Evolutionary conservation across 225 moss, liverwort and hornwort species (phyloP).

Genomic region (Neckera pumila): DNA sequence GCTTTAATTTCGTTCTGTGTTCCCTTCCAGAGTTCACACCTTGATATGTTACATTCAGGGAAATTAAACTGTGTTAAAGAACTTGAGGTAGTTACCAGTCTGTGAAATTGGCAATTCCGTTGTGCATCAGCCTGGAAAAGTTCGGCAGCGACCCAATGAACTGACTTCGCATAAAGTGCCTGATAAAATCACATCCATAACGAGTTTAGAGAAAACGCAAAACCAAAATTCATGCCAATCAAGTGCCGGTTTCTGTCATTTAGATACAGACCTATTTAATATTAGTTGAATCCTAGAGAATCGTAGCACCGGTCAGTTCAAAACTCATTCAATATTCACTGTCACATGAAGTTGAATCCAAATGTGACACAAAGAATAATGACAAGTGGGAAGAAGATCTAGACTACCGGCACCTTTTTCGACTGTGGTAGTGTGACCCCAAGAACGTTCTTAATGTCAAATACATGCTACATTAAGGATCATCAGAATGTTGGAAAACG

Average conservation of each 20-base stretch:
- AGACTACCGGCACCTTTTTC: neutral
- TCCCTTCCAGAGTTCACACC: neutral
- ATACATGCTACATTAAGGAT: neutral
- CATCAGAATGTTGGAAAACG: neutral
- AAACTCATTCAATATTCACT: neutral
- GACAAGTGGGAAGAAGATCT: neutral
- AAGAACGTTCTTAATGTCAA: neutral
- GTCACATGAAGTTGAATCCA: neutral
- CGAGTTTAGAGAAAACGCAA: neutral
- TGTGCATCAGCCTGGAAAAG: slow-evolving; percentile 26
- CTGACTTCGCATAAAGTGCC: slow-evolving; percentile 35
- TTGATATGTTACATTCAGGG: neutral
- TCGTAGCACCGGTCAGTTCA: neutral
- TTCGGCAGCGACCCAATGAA: slow-evolving; percentile 29
- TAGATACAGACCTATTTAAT: too few species aligned
- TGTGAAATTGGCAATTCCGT: slow-evolving; percentile 29
- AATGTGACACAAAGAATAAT: neutral
- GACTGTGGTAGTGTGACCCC: neutral
- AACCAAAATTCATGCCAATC: neutral
- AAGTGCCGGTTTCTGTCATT: neutral
- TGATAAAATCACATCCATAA: neutral
- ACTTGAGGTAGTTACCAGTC: slow-evolving; percentile 8
- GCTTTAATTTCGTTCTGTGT: neutral
- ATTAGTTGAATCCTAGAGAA: too few species aligned
- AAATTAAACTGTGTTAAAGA: neutral